phyloP scores from a whole-genome alignment of 1,139 yeast genomes.

The Candida frijolesensis region DNA sequence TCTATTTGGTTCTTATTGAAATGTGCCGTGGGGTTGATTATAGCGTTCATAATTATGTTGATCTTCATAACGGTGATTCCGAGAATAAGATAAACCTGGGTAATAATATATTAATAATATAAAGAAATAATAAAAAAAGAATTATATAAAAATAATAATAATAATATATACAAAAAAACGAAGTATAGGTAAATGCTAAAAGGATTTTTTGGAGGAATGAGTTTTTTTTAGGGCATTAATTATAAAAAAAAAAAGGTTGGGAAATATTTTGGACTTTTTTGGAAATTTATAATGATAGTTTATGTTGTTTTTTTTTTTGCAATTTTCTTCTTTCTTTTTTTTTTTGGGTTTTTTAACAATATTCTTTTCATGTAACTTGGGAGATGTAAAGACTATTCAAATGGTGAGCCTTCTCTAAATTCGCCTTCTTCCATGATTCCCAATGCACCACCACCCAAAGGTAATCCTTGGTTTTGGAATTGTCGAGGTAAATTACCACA shows the following conservation, averaged over 20 bases:
- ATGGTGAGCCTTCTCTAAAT: constrained; percentile 13
- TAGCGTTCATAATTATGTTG: constrained; percentile 31
- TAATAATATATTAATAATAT: background rate
- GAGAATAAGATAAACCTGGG: constrained; percentile 18
- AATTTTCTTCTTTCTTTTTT: too few relatives aligned
- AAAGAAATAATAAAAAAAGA: background rate
- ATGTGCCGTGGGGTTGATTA: constrained; percentile 24
- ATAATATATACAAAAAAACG: constrained; percentile 1
- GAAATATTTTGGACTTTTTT: too few relatives aligned
- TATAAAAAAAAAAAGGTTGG: background rate
- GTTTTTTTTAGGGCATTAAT: background rate
- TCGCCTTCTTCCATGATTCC: constrained; percentile 22
- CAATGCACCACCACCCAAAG: constrained; percentile 15
- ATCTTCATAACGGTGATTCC: constrained; percentile 31
- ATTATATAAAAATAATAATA: background rate
- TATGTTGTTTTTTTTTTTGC: too few relatives aligned
- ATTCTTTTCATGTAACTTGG: background rate
- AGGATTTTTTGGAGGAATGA: background rate
- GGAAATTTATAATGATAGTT: too few relatives aligned
- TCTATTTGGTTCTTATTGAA: constrained; percentile 40
- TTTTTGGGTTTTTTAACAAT: too few relatives aligned
- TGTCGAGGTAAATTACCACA: constrained; percentile 83
- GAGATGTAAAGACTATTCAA: background rate
- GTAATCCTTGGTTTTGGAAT: constrained; percentile 33
- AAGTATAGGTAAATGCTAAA: background rate